These are phyloP conservation scores for Inonotus hispidus DNA, from an alignment of 1,284 basidiomycete genomes.

Conservation along the genomic window DNA sequence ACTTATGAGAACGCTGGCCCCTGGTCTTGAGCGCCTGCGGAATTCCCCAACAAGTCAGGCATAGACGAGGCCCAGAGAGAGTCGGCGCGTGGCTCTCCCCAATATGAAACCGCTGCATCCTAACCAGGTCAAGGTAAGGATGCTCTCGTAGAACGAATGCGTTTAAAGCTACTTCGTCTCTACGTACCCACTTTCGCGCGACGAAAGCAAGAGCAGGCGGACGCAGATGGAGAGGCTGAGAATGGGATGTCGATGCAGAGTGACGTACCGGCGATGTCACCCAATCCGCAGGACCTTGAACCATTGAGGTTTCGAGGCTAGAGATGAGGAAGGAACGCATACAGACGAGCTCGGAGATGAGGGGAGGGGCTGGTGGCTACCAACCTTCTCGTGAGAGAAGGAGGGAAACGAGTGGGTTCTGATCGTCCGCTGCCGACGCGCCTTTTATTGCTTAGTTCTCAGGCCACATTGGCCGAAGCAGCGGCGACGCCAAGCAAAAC, in stretches of 20 bases:
- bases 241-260: not conserved
- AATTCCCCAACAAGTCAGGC: not conserved
- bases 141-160: not conserved
- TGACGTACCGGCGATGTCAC: not conserved
- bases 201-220: not conserved
- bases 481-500: not conserved
- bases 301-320: not conserved
- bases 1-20: slow-evolving; percentile 1
- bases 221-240: slow-evolving; percentile 5
- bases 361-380: not conserved
- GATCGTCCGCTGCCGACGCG: not conserved
- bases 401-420: not conserved
- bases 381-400: not conserved
- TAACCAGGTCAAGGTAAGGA: slow-evolving; percentile 2
- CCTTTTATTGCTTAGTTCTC: not conserved
- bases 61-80: not conserved
- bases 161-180: not conserved
- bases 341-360: not conserved
- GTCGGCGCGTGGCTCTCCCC: slow-evolving; percentile 5
- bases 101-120: not conserved
- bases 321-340: slow-evolving; percentile 5
- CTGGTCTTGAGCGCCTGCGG: slow-evolving; percentile 9
- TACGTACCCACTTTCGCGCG: not conserved
- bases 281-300: not conserved
- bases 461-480: not conserved